Evolutionary conservation across 257 asterid genomes (phyloP).

Genomic region (Cynanchum wilfordii): DNA sequence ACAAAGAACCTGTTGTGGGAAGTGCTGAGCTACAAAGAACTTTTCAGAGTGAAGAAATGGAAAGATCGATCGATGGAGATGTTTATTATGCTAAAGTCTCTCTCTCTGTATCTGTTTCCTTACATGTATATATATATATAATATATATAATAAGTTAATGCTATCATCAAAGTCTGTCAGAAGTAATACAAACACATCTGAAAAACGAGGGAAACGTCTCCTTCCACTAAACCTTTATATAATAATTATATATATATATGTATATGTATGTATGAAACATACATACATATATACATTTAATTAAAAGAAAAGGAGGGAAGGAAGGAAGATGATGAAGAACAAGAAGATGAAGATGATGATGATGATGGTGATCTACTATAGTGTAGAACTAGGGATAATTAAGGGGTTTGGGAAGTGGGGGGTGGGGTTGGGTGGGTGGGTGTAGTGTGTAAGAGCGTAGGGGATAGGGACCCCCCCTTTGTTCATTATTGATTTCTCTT

Average conservation of each 20-base stretch:
- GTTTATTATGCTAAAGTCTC: slow-evolving; percentile 19
- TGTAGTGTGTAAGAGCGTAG: no score
- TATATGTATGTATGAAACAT: neutral
- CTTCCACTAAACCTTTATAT: slow-evolving; percentile 37
- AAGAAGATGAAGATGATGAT: slow-evolving; percentile 16
- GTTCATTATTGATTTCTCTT: slow-evolving; percentile 61
- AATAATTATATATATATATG: slow-evolving; percentile 1
- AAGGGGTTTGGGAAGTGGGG: neutral
- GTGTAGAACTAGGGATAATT: slow-evolving; percentile 13
- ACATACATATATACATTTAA: neutral
- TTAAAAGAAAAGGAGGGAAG: neutral
- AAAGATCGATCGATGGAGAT: slow-evolving; percentile 37
- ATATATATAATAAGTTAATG: slow-evolving; percentile 21
- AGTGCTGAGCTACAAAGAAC: slow-evolving; percentile 34
- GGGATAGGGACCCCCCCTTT: slow-evolving; percentile 36
- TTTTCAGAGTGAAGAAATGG: slow-evolving; percentile 38
- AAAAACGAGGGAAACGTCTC: slow-evolving; percentile 92
- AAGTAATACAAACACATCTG: slow-evolving; percentile 53
- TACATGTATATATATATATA: slow-evolving; percentile 12
- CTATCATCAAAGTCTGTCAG: slow-evolving; percentile 69
- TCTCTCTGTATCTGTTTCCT: slow-evolving; percentile 4
- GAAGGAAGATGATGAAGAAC: slow-evolving; percentile 9
- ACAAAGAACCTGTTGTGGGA: slow-evolving; percentile 7
- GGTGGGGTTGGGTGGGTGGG: slow-evolving; percentile 20
- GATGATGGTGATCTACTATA: slow-evolving; percentile 25